These are phyloP conservation scores for Talaromyces sp. DNA, from an alignment of 2,329 filamentous ascomycete species.

Conservation along the genomic window DNA sequence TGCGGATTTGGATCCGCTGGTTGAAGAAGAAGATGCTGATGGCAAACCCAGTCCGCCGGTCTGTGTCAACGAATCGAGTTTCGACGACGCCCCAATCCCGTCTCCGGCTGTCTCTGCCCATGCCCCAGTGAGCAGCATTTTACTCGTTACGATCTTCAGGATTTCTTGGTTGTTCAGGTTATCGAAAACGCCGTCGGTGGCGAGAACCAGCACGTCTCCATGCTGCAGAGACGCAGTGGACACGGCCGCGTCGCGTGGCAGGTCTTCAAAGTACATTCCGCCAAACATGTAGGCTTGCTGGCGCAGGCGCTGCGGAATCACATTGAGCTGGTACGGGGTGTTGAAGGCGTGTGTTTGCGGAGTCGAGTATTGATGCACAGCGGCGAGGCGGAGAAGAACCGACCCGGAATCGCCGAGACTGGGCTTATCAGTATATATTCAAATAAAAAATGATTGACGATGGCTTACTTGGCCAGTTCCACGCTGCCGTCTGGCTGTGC, in stretches of 20 bases:
- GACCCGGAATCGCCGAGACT: constrained; percentile 89
- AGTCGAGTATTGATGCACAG: constrained; percentile 74
- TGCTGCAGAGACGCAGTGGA: constrained; percentile 73
- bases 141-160: constrained; percentile 68
- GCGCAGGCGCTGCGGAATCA: constrained; percentile 75
- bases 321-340: constrained; percentile 88
- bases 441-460: background rate
- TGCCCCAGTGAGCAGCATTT: constrained; percentile 69
- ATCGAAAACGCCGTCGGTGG: constrained; percentile 93
- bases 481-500: constrained; percentile 67
- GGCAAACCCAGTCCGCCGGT: constrained; percentile 36
- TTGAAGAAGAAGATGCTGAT: constrained; percentile 7
- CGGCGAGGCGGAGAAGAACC: constrained; percentile 77
- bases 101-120: constrained; percentile 57
- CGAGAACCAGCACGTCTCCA: constrained; percentile 89
- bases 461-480: constrained; percentile 71
- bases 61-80: constrained; percentile 52
- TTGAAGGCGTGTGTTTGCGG: constrained; percentile 97
- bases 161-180: constrained; percentile 91
- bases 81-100: constrained; percentile 60
- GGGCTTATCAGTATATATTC: background rate
- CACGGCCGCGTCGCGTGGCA: constrained; percentile 77
- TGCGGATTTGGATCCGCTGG: constrained; percentile 10
- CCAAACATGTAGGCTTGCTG: constrained; percentile 79
- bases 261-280: constrained; percentile 72